A percentile compares a stretch with the other conserved stretches of the same genome.
Conservation (phyloP, 306 rosid species). For the Cercis canadensis region DNA sequence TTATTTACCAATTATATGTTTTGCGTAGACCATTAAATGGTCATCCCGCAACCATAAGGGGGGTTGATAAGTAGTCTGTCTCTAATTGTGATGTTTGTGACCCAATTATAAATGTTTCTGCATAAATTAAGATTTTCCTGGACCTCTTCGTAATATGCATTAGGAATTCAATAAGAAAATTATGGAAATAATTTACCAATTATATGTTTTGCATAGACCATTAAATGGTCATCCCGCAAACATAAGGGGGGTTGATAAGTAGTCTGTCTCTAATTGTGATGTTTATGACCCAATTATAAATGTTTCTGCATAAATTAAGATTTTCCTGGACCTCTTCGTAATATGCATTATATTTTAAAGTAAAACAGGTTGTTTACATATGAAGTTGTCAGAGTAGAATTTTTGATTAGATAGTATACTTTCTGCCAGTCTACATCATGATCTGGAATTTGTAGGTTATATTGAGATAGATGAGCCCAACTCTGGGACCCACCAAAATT, state of each 20-base stretch:
- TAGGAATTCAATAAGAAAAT: too few species aligned
- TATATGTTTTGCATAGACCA: too few species aligned
- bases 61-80: slow-evolving; percentile 6
- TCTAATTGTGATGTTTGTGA: background rate
- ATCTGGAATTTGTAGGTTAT: background rate
- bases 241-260: background rate
- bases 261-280: background rate
- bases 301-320: background rate
- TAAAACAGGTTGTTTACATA: background rate
- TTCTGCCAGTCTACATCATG: background rate
- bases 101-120: background rate
- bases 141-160: slow-evolving; percentile 4
- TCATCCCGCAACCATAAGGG: background rate
- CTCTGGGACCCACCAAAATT: background rate
- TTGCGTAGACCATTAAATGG: background rate
- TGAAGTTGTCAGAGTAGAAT: background rate
- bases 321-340: slow-evolving; percentile 14
- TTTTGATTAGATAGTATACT: background rate
- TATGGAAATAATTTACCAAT: too few species aligned
- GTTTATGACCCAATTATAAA: background rate
- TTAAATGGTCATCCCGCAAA: background rate
- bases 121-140: background rate
- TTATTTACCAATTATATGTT: too few species aligned
- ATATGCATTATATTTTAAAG: background rate
- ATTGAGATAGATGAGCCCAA: background rate